Conservation (phyloP, 495 filamentous ascomycete species). For the Cudoniella acicularis region DNA sequence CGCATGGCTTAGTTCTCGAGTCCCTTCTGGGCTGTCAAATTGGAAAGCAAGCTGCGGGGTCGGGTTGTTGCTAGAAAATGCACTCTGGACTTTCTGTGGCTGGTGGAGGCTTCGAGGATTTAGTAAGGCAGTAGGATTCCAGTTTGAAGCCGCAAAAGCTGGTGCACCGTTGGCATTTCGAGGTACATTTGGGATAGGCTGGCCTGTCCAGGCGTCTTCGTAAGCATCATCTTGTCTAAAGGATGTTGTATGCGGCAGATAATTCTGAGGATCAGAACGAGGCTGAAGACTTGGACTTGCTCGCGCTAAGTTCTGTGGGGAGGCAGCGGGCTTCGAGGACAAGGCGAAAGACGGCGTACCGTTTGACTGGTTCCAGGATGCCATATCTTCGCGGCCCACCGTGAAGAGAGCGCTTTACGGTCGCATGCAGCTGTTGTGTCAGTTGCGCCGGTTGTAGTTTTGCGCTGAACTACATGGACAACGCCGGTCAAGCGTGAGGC, state of each 20-base stretch:
- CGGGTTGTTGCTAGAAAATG: constrained; percentile 7
- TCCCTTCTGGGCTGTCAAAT: constrained; percentile 36
- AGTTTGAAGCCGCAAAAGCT: constrained; percentile 1
- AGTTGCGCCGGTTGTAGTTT: not conserved
- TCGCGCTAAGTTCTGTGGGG: not conserved
- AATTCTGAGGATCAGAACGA: not conserved
- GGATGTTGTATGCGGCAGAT: not conserved
- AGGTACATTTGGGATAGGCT: not conserved
- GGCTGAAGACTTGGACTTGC: constrained; percentile 9
- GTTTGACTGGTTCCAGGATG: constrained; percentile 23
- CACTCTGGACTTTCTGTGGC: constrained; percentile 11
- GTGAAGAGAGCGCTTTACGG: constrained; percentile 4
- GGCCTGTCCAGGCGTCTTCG: constrained; percentile 1
- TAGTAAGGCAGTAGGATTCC: constrained; percentile 34
- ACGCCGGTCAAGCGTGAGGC: not conserved
- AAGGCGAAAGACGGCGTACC: constrained; percentile 9
- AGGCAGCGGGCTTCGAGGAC: not conserved
- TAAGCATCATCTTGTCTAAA: constrained; percentile 16
- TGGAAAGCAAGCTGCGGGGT: constrained; percentile 32
- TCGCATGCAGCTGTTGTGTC: constrained; percentile 21
- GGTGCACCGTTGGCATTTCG: constrained; percentile 4
- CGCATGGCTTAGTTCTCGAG: not conserved
- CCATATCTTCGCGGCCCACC: constrained; percentile 17
- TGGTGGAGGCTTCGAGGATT: constrained; percentile 30
- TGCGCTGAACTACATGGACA: constrained; percentile 5